Evolutionary conservation across 148 eudicot species (phyloP), one percentile per base, ranked within the genome.

Genomic region (Polygonum maritimum): DNA sequence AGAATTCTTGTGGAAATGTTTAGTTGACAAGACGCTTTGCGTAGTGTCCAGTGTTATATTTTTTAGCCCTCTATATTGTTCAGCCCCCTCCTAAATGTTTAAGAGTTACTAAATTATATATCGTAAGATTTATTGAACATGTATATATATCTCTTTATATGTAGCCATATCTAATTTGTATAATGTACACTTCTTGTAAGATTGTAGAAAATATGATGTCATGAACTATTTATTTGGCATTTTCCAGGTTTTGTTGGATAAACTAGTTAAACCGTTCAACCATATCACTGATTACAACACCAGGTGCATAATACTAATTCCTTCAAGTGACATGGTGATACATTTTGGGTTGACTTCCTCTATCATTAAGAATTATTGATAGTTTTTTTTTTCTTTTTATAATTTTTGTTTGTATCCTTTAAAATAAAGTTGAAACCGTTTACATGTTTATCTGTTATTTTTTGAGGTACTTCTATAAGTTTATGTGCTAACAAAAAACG

Each of bases 261-360:
- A 92, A 81, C 84, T 94, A 89, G 98, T 94, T 69, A 94, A 94
- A 81, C 98, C 98, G 71, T 75, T 86, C 75, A 90, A 94, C 78
- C 76, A 84, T 5, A 94, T 92, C 41, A 79, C 84, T 76, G 96
- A 94, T 86, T 94, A 92, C 84, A 92, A 90, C 84, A 94, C 98
- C 18, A 90, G 71, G 71, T 67, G 71, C 71, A 35, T 36, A 38
- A 67, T 33, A 41, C 38, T 36, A 67, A 36, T 38, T 67, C 19
- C 19, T 67, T 67, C 21, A 35, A 35, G 10, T 35, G 1, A 36
- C 5, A 67, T 36, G 69, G 11, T 67, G 21, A 36, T 67, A 62
- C 5, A 11, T 6, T 36, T 67, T 63, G 39, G 6, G 38, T 67
- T 60, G 69, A 60, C 69, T 60, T 10, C n/a, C 38, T 60, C 38